Evolutionary conservation across 495 filamentous ascomycete species (phyloP), one percentile per base, ranked within the genome.

Genomic region (Penicillium goetzii): DNA sequence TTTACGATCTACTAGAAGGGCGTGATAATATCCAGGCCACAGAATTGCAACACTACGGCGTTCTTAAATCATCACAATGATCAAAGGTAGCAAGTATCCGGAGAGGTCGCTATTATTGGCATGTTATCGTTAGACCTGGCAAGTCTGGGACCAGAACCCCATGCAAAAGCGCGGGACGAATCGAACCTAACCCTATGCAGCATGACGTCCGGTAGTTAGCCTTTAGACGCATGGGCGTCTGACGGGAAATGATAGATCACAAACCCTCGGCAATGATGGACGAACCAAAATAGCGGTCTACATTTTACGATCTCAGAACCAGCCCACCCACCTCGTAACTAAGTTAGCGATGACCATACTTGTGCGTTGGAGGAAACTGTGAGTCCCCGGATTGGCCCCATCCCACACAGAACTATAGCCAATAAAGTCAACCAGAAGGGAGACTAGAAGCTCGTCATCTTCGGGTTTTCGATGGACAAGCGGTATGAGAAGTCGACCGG

Each of bases 241-340:
- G 17, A 14, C n/a, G 43, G 38, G 56, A 61, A 11, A 14, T 47
- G 60, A 60, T 49, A 34, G 57, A 50, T 60, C 56, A 61, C 52
- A 61, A 14, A 58, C 4, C 26, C 15, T 52, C 28, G 30, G 30
- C 30, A 32, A 32, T 0, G 5, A 32, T 32, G 30, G 49, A 56
- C 51, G 45, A 47, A 53, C 60, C 19, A 56, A 58, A 67, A 60
- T 41, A 58, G 65, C 65, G 60, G 65, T 67, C 65, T 67, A 65
- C 36, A 41, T 14, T 14, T 54, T 28, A 54, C 54, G 59, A 49
- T 59, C 40, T 66, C 64, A 28, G 49, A 10, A 6, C 17, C 9
- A 3, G 30, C 30, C 30, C 30, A 32, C 30, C 30, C 30, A 32
- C 10, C 1, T 2, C 5, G 10, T 2, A 10, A 17, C 25, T 23